Percentiles rank a stretch among this genome's conserved stretches.
These are phyloP conservation scores for Lactifluus volemus DNA, from an alignment of 768 basidiomycete species.

Conservation along the genomic window DNA sequence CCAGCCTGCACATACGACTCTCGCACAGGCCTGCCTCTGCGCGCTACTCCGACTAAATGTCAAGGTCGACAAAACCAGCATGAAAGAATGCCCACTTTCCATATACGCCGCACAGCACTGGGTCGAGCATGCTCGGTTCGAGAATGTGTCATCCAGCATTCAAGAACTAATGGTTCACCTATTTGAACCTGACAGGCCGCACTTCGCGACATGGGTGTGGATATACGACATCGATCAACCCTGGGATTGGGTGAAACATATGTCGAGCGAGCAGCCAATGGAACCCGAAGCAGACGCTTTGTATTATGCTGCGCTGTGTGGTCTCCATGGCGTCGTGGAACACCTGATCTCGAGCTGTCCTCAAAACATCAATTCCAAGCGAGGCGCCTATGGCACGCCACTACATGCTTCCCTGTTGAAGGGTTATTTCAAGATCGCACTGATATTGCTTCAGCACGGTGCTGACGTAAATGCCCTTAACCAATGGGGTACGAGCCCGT, in stretches of 20 bases:
- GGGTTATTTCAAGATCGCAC: neutral
- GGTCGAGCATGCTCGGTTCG: neutral
- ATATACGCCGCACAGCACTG: neutral
- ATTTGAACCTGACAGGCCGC: neutral
- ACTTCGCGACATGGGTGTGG: neutral
- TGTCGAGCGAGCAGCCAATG: neutral
- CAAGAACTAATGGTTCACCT: neutral
- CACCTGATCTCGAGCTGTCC: neutral
- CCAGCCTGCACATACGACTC: neutral
- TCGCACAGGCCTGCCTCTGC: neutral
- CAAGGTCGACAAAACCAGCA: neutral
- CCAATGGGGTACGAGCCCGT: neutral
- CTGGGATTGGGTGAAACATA: neutral
- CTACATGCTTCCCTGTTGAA: neutral
- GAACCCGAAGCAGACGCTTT: neutral
- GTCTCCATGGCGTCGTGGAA: neutral
- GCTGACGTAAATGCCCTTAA: neutral
- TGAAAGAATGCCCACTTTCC: neutral
- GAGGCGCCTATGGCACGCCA: neutral
- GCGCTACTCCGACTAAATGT: neutral
- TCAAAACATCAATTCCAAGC: neutral
- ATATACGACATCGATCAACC: neutral
- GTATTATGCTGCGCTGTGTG: neutral
- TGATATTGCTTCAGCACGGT: neutral
- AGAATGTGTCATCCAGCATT: neutral